A percentile compares a stretch with the other conserved stretches of the same genome.
phyloP scores from a whole-genome alignment of 2,329 filamentous ascomycete species.

The Xylariaceae sp. region DNA sequence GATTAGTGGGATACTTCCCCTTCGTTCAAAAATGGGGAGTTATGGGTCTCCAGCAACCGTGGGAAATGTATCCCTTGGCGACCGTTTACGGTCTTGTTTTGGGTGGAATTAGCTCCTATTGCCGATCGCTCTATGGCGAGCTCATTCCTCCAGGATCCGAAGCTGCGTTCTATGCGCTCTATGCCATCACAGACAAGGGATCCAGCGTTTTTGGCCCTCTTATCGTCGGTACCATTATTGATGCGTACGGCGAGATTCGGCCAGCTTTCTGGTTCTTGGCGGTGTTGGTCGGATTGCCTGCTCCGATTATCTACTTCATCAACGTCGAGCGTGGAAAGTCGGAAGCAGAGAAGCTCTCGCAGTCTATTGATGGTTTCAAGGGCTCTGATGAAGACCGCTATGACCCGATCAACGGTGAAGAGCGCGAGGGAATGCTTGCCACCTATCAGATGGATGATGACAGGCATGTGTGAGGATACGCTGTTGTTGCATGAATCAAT shows the following conservation, averaged over 20 bases:
- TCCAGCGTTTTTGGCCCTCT: constrained; percentile 90
- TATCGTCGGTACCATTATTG: constrained; percentile 89
- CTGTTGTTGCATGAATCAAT: background rate
- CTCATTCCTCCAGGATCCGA: constrained; percentile 91
- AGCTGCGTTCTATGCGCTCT: constrained; percentile 92
- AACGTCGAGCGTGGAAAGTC: constrained; percentile 73
- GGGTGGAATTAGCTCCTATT: constrained; percentile 88
- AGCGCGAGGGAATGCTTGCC: constrained; percentile 34
- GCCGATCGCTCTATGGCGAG: constrained; percentile 85
- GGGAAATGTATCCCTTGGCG: constrained; percentile 94
- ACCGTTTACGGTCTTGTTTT: constrained; percentile 90
- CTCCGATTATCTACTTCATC: constrained; percentile 78
- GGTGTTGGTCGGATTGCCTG: constrained; percentile 73
- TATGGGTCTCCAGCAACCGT: constrained; percentile 82
- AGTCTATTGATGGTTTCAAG: constrained; percentile 52
- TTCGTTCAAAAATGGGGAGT: constrained; percentile 69
- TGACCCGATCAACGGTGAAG: constrained; percentile 23
- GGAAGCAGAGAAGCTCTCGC: constrained; percentile 61
- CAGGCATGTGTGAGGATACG: constrained; percentile 8
- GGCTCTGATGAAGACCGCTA: constrained; percentile 21
- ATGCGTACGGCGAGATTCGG: constrained; percentile 72
- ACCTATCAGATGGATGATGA: constrained; percentile 34
- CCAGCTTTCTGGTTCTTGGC: constrained; percentile 92
- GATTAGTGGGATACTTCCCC: constrained; percentile 80
- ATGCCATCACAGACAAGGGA: constrained; percentile 96